Percentiles rank a stretch among this genome's conserved stretches.
phyloP scores from a whole-genome alignment of 2,329 filamentous ascomycete genomes.

The Epichloe coenophiala region DNA sequence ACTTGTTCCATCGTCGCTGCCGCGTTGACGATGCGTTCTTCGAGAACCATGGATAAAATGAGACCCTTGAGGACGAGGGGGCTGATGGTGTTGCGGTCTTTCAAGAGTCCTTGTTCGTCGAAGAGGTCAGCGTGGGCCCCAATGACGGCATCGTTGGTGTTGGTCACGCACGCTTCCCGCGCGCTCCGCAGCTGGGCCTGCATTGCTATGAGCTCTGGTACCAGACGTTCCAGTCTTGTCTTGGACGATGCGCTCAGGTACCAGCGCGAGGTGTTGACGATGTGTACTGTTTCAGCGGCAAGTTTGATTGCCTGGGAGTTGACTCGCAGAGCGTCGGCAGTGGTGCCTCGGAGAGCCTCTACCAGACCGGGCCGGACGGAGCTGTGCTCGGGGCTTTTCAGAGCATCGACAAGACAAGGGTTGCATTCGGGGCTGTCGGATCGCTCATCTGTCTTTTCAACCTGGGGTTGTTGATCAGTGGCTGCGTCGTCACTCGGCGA shows the following conservation, averaged over 20 bases:
- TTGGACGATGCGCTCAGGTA: conserved; percentile 10
- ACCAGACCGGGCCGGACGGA: conserved; percentile 19
- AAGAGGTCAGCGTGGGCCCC: conserved; percentile 26
- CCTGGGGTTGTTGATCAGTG: neutral
- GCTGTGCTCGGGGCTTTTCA: conserved; percentile 24
- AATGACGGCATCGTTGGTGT: conserved; percentile 27
- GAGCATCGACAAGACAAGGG: conserved; percentile 20
- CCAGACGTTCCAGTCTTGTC: conserved; percentile 11
- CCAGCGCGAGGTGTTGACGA: conserved; percentile 19
- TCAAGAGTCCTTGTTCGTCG: conserved; percentile 25
- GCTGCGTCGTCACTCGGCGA: neutral
- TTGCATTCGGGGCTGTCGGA: conserved; percentile 8
- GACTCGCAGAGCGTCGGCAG: conserved; percentile 12
- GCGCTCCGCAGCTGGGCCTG: conserved; percentile 15
- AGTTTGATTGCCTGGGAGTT: conserved; percentile 14
- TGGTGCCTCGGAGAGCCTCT: conserved; percentile 17
- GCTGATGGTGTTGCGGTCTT: conserved; percentile 10
- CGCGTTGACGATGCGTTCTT: conserved; percentile 25
- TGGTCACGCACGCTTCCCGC: conserved; percentile 12
- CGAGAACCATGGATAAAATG: conserved; percentile 32
- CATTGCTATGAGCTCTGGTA: conserved; percentile 9
- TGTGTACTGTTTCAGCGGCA: conserved; percentile 12
- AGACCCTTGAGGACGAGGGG: conserved; percentile 23
- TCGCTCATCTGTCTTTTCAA: conserved; percentile 6
- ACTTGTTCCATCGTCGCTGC: conserved; percentile 18